A percentile compares a stretch with the other conserved stretches of the same genome.
phyloP scores from a whole-genome alignment of 2,329 filamentous ascomycete species.

The Purpureocillium takamizusanense region DNA sequence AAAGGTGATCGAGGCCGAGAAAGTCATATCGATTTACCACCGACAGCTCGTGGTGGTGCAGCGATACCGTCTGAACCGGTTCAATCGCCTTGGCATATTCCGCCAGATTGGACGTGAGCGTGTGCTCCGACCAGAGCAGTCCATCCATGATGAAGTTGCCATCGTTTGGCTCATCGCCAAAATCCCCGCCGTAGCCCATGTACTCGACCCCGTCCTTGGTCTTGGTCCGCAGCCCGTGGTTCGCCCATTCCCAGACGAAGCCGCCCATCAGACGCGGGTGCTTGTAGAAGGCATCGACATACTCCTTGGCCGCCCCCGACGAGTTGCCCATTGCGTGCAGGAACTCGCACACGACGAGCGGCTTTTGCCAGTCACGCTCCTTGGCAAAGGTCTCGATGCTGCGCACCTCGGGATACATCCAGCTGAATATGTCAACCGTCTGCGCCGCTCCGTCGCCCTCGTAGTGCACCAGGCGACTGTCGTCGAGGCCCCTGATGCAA shows the following conservation, averaged over 20 bases:
- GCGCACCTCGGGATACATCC: conserved; percentile 54
- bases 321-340: conserved; percentile 64
- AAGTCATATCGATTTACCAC: conserved; percentile 49
- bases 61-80: conserved; percentile 41
- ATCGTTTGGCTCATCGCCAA: conserved; percentile 51
- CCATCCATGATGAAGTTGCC: conserved; percentile 51
- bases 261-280: conserved; percentile 47
- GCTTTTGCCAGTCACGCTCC: conserved; percentile 39
- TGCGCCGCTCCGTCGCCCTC: conserved; percentile 51
- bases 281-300: conserved; percentile 55
- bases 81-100: conserved; percentile 52
- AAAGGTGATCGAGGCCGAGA: conserved; percentile 38
- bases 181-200: conserved; percentile 53
- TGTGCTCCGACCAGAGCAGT: conserved; percentile 35
- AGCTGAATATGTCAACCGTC: conserved; percentile 53
- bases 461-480: conserved; percentile 54
- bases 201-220: conserved; percentile 33
- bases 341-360: conserved; percentile 48
- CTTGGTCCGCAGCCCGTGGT: conserved; percentile 40
- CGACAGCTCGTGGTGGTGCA: conserved; percentile 31
- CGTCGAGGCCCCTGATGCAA: conserved; percentile 47
- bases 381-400: conserved; percentile 29
- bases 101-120: conserved; percentile 38
- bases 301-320: conserved; percentile 57
- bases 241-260: conserved; percentile 57